phyloP scores from a whole-genome alignment of 2,329 filamentous ascomycete genomes.

The Chlorencoelia australis region DNA sequence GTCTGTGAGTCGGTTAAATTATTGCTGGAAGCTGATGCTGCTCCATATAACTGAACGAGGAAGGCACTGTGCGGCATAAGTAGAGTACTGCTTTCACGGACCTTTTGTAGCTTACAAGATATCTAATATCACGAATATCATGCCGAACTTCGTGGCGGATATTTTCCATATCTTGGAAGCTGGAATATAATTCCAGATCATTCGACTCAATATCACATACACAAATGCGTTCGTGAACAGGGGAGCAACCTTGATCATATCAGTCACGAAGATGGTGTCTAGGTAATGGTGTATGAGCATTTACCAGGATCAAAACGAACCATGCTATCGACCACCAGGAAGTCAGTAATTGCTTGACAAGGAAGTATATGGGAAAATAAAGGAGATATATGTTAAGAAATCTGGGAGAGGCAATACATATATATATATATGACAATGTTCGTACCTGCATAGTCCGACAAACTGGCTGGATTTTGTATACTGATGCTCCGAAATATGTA shows the following conservation, averaged over 20 bases:
- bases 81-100: slow-evolving; percentile 2
- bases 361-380: too few species aligned
- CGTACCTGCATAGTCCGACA: slow-evolving; percentile 8
- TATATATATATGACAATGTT: too few species aligned
- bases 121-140: slow-evolving; percentile 22
- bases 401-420: too few species aligned
- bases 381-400: too few species aligned
- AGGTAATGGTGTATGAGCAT: too few species aligned
- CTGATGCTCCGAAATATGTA: slow-evolving; percentile 15
- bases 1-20: slow-evolving; percentile 21
- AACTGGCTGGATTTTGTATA: slow-evolving; percentile 24
- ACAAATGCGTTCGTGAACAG: slow-evolving; percentile 22
- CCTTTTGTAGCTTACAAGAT: slow-evolving; percentile 15
- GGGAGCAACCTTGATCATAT: slow-evolving; percentile 14
- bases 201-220: slow-evolving; percentile 23
- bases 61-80: slow-evolving; percentile 14
- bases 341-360: too few species aligned
- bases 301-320: slow-evolving; percentile 17
- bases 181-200: slow-evolving; percentile 20
- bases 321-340: too few species aligned
- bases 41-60: slow-evolving; percentile 14
- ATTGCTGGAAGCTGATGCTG: slow-evolving; percentile 27
- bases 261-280: neutral
- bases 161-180: slow-evolving; percentile 15
- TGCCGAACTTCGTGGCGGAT: slow-evolving; percentile 16